Base-by-base conservation (phyloP, 1,284 basidiomycete genomes). In the Sporisorium exsertum region DNA sequence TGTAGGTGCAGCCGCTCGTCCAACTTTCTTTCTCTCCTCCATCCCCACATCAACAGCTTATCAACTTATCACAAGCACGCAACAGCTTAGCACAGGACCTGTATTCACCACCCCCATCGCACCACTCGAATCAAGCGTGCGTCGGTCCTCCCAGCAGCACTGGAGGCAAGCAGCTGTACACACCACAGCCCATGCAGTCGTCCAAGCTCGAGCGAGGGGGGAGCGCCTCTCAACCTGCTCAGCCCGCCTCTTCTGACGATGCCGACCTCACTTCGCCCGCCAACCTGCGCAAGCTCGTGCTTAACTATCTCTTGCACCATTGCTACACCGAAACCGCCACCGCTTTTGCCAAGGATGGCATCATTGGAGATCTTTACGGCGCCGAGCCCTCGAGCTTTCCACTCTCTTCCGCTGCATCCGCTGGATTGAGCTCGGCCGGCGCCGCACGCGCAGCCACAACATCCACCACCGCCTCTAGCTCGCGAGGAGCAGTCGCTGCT, bases 221-320 rank as follows among this genome's bases (percentile, higher is more conserved):
- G 15, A 35, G 26, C 40, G 24, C 52, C 49, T 59, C 62, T 10
- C 55, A 61, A 13, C n/a, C 63, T 33, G 50, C 63, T 58, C 57
- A 45, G 27, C 24, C 57, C 15, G 5, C 46, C 15, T 58, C 64
- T 24, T 58, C 73, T 6, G 77, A 76, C 32, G 73, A 78, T 43
- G 42, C 57, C 33, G 75, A 77, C 47, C 64, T 73, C 52, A 71
- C 71, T 2, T 77, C 75, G 35, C 71, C 75, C 47, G 75, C 70
- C 60, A 77, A 77, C 27, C 67, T 83, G 26, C 70, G 91, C 54
- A 86, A 89, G n/a, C 87, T 95, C 45, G 91, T 95, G 8, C 87
- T 94, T 52, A 91, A 94, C 80, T 95, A 94, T 80, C 88, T 95
- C 4, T 89, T 90, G 64, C 92, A 93, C 79, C 89, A 89, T 49